Base-by-base conservation (phyloP, 306 rosid genomes). In the Lablab purpureus region DNA sequence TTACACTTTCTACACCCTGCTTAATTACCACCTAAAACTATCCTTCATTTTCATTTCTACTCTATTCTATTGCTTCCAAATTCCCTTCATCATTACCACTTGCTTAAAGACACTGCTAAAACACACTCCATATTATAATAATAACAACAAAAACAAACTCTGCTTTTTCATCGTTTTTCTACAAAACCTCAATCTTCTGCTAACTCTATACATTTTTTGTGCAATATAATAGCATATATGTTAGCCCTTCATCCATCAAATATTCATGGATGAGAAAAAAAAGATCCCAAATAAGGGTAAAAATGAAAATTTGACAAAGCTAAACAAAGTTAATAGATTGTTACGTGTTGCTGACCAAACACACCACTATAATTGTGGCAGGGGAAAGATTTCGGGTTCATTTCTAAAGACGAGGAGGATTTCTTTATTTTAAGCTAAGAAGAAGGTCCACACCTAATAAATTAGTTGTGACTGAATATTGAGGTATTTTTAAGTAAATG, bases 21-120 rank as follows among this genome's bases (percentile, higher is more conserved):
- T 58, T 67, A 34, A 66, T 58, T 50, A 46, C 72, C 32, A 15
- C 77, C 77, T 46, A 70, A 50, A 40, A 74, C 67, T 75, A 46
- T 28, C 59, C 60, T 63, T 36, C 79, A 40, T 28, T 80, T 19
- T 63, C 54, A 12, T 21, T 12, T 12, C 14, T 40, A 40, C 12
- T 40, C 45, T 40, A 36, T 30, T 78, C 30, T 23, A 1, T 73
- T 65, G 40, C 79, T 67, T 21, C 76, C 71, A 66, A 55, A 10
- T 59, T 56, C 15, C 3, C 23, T 73, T 74, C 64, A 55, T 73
- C 46, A 15, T 66, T 45, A 50, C 23, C 40, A 7, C 18, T 32
- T 32, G 27, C 75, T 49, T 62, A 40, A 58, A 32, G 47, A 65
- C 43, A 54, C 54, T 15, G 63, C 71, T 58, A 66, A 46, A 69